Conservation (phyloP, 495 filamentous ascomycete species). For the Daldinia caldariorum region DNA sequence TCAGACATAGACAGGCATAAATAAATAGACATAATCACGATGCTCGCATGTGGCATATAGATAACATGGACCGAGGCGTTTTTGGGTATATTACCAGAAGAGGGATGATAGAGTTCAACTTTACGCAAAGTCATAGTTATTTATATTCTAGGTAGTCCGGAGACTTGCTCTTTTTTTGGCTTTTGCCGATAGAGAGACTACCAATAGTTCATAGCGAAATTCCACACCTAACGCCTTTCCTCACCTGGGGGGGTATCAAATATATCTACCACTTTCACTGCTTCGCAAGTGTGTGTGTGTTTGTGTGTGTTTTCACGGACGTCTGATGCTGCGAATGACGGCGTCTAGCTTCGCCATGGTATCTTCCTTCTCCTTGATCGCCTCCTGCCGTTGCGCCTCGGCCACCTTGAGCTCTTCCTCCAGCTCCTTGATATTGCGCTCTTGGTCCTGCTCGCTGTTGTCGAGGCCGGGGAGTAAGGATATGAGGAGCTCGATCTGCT, state of each 20-base stretch:
- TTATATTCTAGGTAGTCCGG: constrained; percentile 11
- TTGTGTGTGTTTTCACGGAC: constrained; percentile 53
- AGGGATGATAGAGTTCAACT: background rate
- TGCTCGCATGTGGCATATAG: background rate
- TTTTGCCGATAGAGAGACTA: constrained; percentile 12
- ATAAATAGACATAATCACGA: constrained; percentile 11
- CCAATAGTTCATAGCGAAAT: constrained; percentile 4
- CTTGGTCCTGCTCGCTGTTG: constrained; percentile 84
- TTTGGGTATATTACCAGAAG: constrained; percentile 6
- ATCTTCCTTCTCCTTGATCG: constrained; percentile 74
- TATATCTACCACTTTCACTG: background rate
- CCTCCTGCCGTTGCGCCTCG: constrained; percentile 75
- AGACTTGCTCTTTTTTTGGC: background rate
- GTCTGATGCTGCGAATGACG: constrained; percentile 67
- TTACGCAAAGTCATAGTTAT: constrained; percentile 9
- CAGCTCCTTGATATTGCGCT: constrained; percentile 74
- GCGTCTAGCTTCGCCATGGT: constrained; percentile 73
- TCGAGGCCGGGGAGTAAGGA: constrained; percentile 85
- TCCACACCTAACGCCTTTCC: constrained; percentile 33
- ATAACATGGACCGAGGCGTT: constrained; percentile 21
- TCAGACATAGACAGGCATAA: no score
- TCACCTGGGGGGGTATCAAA: constrained; percentile 30
- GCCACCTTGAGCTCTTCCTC: constrained; percentile 78
- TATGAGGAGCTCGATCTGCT: constrained; percentile 92
- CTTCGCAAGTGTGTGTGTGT: background rate